Evolutionary conservation across 2,329 filamentous ascomycete species (phyloP).

Genomic region (Sordariomycetes sp.): DNA sequence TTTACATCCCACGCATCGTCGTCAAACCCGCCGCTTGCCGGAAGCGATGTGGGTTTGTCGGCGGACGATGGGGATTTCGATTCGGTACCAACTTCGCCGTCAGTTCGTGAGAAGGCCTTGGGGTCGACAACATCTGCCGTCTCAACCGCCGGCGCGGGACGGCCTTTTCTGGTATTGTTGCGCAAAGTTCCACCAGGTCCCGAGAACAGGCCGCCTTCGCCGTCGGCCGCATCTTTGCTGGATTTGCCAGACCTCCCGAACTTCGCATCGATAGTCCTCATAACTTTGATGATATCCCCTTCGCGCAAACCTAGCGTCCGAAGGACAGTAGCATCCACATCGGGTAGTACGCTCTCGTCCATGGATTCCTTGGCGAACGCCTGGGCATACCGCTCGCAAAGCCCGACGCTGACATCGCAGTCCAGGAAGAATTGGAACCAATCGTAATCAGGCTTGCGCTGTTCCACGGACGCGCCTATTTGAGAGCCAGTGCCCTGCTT

Average conservation of each 20-base stretch:
- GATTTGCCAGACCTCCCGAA: conserved; percentile 48
- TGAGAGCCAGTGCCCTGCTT: conserved; percentile 14
- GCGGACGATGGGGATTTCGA: conserved; percentile 6
- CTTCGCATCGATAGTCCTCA: conserved; percentile 74
- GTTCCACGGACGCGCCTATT: conserved; percentile 49
- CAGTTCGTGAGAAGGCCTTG: conserved; percentile 64
- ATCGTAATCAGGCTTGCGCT: conserved; percentile 62
- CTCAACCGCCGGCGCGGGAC: conserved; percentile 76
- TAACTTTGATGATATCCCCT: conserved; percentile 91
- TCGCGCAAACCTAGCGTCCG: conserved; percentile 88
- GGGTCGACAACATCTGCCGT: conserved; percentile 77
- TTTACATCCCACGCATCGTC: conserved; percentile 89
- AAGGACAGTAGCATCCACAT: conserved; percentile 72
- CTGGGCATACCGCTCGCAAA: conserved; percentile 88
- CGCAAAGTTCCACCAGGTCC: conserved; percentile 81
- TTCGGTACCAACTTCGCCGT: conserved; percentile 11
- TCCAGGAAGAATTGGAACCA: conserved; percentile 98
- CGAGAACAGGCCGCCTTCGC: conserved; percentile 66
- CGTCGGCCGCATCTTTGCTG: conserved; percentile 40
- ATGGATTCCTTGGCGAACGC: conserved; percentile 87
- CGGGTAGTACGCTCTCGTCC: conserved; percentile 84
- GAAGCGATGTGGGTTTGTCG: conserved; percentile 10
- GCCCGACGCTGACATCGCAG: conserved; percentile 80
- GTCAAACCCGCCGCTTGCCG: conserved; percentile 56
- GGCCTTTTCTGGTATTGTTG: conserved; percentile 89